phyloP scores from a whole-genome alignment of 2,329 filamentous ascomycete species.

The Xylariaceae sp. region DNA sequence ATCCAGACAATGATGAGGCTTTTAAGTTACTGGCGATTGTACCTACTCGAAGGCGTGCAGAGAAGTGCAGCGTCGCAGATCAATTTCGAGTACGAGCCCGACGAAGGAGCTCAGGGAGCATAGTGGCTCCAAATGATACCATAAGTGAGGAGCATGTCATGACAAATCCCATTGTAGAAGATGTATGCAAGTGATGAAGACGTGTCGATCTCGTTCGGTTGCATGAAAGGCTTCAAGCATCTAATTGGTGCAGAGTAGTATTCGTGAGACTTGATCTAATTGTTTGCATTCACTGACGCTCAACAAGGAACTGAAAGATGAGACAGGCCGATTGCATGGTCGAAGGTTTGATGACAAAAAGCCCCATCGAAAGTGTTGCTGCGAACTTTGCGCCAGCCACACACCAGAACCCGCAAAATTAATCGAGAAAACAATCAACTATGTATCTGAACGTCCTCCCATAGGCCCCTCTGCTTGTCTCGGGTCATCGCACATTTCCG shows the following conservation, averaged over 20 bases:
- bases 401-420: too few relatives aligned
- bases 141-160: slow-evolving; percentile 43
- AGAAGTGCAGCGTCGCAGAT: slow-evolving; percentile 29
- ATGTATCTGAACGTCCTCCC: too few relatives aligned
- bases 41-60: slow-evolving; percentile 49
- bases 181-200: slow-evolving; percentile 35
- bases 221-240: slow-evolving; percentile 44
- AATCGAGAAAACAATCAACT: too few relatives aligned
- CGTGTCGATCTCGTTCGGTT: slow-evolving; percentile 40
- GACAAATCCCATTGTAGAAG: slow-evolving; percentile 42
- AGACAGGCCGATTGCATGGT: too few relatives aligned
- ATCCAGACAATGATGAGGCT: slow-evolving; percentile 52
- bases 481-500: too few relatives aligned
- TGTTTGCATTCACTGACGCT: too few relatives aligned
- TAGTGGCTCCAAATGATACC: slow-evolving; percentile 46
- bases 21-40: slow-evolving; percentile 30
- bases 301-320: too few relatives aligned
- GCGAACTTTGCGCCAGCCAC: too few relatives aligned
- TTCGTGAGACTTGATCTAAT: too few relatives aligned
- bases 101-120: slow-evolving; percentile 43
- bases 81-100: slow-evolving; percentile 21
- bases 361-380: too few relatives aligned
- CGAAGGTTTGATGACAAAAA: too few relatives aligned
- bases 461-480: too few relatives aligned
- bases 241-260: slow-evolving; percentile 19